phyloP scores from a whole-genome alignment of 139 green algal species.

The Astrephomene gubernaculifera region DNA sequence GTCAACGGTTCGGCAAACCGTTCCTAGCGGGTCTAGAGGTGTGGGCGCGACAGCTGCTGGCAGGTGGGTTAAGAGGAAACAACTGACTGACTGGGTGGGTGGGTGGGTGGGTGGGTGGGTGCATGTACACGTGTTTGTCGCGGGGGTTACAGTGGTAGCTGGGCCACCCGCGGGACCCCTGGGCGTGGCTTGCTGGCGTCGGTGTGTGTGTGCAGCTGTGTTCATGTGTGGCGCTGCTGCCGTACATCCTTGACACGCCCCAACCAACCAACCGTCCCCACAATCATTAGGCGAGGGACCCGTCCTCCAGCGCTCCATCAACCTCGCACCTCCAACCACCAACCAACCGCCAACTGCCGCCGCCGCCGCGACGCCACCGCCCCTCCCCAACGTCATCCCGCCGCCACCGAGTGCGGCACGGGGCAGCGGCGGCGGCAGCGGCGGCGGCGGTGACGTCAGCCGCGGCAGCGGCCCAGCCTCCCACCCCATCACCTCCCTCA shows the following conservation, averaged over 20 bases:
- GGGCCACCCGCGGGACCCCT: too few species aligned
- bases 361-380: neutral
- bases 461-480: neutral
- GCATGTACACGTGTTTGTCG: too few species aligned
- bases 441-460: neutral
- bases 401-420: neutral
- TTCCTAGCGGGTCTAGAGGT: slow-evolving; percentile 55
- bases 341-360: too few species aligned
- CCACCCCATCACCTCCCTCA: neutral
- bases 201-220: too few species aligned
- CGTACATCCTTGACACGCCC: too few species aligned
- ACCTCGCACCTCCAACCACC: too few species aligned
- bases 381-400: neutral
- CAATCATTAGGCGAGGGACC: too few species aligned
- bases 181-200: too few species aligned
- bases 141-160: too few species aligned
- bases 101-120: neutral
- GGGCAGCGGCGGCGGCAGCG: neutral
- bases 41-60: slow-evolving; percentile 41
- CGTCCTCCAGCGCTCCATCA: too few species aligned
- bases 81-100: neutral
- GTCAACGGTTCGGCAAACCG: slow-evolving; percentile 51
- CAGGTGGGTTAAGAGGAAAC: slow-evolving; percentile 9
- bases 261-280: too few species aligned
- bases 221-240: too few species aligned